These are phyloP conservation scores for Entomortierella parvispora DNA, from an alignment of 192 early-diverging fungal species.

Conservation along the genomic window DNA sequence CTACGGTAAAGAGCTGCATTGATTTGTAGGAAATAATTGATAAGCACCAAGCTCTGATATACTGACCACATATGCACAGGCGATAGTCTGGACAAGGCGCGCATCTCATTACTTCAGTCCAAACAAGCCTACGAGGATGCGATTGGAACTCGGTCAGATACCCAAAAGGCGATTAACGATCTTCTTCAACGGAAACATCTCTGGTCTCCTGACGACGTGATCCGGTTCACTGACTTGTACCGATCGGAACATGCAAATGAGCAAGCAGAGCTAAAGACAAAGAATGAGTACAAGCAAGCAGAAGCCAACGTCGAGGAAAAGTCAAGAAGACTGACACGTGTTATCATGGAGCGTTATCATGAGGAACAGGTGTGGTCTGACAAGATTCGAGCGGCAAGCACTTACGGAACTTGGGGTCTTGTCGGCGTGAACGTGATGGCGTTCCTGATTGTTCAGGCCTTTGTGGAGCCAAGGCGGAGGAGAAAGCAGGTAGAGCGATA, in stretches of 20 bases:
- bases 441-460: slow-evolving; percentile 74
- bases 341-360: slow-evolving; percentile 83
- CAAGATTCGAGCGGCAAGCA: slow-evolving; percentile 81
- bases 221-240: slow-evolving; percentile 80
- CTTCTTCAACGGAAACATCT: slow-evolving; percentile 80
- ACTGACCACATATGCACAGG: neutral
- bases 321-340: slow-evolving; percentile 69
- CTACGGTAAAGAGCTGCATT: slow-evolving; percentile 49
- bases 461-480: slow-evolving; percentile 79
- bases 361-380: slow-evolving; percentile 90
- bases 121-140: slow-evolving; percentile 69
- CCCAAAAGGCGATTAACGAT: slow-evolving; percentile 82
- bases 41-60: neutral
- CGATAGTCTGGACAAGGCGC: slow-evolving; percentile 28
- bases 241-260: slow-evolving; percentile 76
- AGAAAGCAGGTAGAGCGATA: slow-evolving; percentile 73
- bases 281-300: slow-evolving; percentile 57
- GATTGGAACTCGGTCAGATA: slow-evolving; percentile 62
- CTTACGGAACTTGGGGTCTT: slow-evolving; percentile 79
- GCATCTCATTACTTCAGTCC: slow-evolving; percentile 34
- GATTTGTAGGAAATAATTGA: too few species aligned
- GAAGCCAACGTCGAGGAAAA: slow-evolving; percentile 73
- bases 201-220: slow-evolving; percentile 80
- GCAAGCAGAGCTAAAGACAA: slow-evolving; percentile 55
- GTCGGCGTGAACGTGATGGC: slow-evolving; percentile 69